phyloP scores from a whole-genome alignment of 2,329 filamentous ascomycete genomes.

The Trichoderma asperellum region DNA sequence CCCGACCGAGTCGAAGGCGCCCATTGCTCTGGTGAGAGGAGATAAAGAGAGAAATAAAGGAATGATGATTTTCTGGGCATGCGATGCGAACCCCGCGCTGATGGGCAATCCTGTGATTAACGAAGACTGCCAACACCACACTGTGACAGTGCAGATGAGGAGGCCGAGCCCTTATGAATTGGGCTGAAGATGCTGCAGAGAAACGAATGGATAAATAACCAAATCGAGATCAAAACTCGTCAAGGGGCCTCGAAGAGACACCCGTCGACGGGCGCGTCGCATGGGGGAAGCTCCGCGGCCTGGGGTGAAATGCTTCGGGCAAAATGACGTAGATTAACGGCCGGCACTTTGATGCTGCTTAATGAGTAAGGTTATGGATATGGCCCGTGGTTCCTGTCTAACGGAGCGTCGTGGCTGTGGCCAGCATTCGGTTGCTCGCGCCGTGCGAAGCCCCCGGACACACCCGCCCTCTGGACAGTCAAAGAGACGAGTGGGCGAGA shows the following conservation, averaged over 20 bases:
- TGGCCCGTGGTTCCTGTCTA: slow-evolving; percentile 8
- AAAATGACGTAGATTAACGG: slow-evolving; percentile 24
- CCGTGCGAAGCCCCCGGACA: slow-evolving; percentile 5
- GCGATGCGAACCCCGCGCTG: slow-evolving; percentile 25
- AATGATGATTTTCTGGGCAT: slow-evolving; percentile 1
- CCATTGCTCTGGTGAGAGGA: slow-evolving; percentile 36
- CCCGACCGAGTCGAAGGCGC: slow-evolving; percentile 58
- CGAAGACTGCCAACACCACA: background rate
- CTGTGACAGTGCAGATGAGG: slow-evolving; percentile 3
- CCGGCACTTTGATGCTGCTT: background rate
- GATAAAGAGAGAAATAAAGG: background rate
- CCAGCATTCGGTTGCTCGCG: slow-evolving; percentile 25
- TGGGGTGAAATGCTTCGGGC: slow-evolving; percentile 12
- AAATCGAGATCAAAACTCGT: slow-evolving; percentile 8
- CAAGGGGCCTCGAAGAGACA: slow-evolving; percentile 28
- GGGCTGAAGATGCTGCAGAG: background rate
- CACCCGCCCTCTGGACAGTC: background rate
- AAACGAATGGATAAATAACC: slow-evolving; percentile 14
- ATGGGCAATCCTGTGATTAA: background rate
- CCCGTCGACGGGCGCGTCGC: slow-evolving; percentile 28
- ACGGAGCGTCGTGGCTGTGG: slow-evolving; percentile 27
- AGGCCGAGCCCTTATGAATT: background rate
- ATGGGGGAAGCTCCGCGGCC: slow-evolving; percentile 23
- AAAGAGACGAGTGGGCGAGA: background rate
- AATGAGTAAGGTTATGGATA: slow-evolving; percentile 21